Percentiles rank a stretch among this genome's conserved stretches.
These are phyloP conservation scores for Penicillium sp. DNA, from an alignment of 2,329 filamentous ascomycete species.

Conservation along the genomic window DNA sequence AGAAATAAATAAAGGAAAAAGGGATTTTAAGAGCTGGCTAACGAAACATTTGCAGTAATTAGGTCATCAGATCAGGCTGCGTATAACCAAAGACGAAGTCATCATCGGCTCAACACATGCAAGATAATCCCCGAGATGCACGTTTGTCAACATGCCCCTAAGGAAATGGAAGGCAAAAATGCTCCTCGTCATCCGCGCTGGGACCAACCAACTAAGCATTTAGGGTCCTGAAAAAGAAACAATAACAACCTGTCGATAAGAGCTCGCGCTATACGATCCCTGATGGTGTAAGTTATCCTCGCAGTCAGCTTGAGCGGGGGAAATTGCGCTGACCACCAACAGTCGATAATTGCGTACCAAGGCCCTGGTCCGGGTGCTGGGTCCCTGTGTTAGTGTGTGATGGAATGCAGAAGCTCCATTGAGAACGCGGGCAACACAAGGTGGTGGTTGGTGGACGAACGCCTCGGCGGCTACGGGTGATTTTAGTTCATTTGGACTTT, in stretches of 20 bases:
- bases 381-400: slow-evolving; percentile 12
- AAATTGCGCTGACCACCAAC: background rate
- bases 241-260: slow-evolving; percentile 12
- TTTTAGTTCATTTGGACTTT: slow-evolving; percentile 9
- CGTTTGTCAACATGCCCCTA: background rate
- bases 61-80: background rate
- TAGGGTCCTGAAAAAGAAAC: background rate
- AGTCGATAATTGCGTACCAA: background rate
- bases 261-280: slow-evolving; percentile 5
- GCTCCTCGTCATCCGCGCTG: background rate
- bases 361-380: background rate
- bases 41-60: background rate
- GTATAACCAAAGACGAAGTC: no score
- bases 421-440: slow-evolving; percentile 1
- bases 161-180: background rate
- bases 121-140: background rate
- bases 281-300: slow-evolving; percentile 9
- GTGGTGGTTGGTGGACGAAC: slow-evolving; percentile 15
- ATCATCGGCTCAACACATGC: background rate
- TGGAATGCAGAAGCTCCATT: slow-evolving; percentile 14
- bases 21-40: background rate
- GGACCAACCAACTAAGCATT: background rate
- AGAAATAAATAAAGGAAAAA: background rate
- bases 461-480: slow-evolving; percentile 23
- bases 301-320: slow-evolving; percentile 1